phyloP scores from a whole-genome alignment of 2,329 filamentous ascomycete genomes.

The Pestalotiopsis sp. region DNA sequence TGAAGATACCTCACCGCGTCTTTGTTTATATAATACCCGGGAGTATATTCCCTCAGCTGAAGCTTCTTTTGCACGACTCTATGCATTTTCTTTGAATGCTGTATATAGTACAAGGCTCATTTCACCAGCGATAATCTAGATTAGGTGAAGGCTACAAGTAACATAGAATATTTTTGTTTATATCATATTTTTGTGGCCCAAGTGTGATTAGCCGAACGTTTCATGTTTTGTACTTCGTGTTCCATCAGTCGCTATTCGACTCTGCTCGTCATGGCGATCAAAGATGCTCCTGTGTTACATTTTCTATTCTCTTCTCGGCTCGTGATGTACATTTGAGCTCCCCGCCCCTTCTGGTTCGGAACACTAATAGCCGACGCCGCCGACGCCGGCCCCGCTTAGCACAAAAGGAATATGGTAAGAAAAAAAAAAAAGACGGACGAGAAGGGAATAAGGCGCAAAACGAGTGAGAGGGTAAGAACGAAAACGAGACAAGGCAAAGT shows the following conservation, averaged over 20 bases:
- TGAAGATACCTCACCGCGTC: background rate
- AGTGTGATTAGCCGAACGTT: background rate
- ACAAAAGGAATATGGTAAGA: background rate
- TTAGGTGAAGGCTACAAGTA: no score
- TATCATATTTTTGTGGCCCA: no score
- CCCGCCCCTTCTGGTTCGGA: background rate
- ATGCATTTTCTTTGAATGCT: background rate
- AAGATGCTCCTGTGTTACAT: no score
- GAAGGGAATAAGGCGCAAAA: no score
- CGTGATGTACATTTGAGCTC: background rate
- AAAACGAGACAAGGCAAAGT: background rate
- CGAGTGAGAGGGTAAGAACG: background rate
- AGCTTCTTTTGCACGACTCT: background rate
- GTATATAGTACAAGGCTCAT: background rate
- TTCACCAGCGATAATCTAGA: background rate
- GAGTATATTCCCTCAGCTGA: background rate
- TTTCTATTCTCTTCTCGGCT: no score
- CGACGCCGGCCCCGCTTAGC: background rate
- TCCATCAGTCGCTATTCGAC: background rate
- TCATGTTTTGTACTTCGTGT: background rate
- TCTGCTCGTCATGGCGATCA: background rate
- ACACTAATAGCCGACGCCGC: background rate
- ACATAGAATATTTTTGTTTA: no score
- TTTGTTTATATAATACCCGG: background rate
- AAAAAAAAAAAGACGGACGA: background rate